Evolutionary conservation across 2,329 filamentous ascomycete genomes (phyloP).

Genomic region (Atkinsonella hypoxylon): DNA sequence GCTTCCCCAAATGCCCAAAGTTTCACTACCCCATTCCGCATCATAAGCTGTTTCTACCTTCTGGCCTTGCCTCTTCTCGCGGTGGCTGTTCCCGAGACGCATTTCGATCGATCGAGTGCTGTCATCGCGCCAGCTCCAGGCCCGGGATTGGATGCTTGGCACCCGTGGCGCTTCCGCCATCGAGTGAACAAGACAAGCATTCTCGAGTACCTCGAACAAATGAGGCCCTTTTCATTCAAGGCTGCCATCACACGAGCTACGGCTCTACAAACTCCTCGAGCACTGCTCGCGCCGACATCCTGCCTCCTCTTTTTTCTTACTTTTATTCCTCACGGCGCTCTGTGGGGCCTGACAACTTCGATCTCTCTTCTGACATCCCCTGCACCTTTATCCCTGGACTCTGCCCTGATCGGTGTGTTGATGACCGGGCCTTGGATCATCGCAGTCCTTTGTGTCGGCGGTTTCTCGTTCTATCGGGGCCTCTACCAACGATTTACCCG

Average conservation of each 20-base stretch:
- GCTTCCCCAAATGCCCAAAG: slow-evolving; percentile 28
- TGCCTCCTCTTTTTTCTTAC: slow-evolving; percentile 32
- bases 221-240: slow-evolving; percentile 27
- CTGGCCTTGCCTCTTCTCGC: slow-evolving; percentile 34
- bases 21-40: slow-evolving; percentile 37
- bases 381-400: slow-evolving; percentile 29
- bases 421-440: slow-evolving; percentile 32
- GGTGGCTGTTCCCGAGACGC: slow-evolving; percentile 39
- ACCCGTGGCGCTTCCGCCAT: slow-evolving; percentile 14
- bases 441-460: slow-evolving; percentile 20
- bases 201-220: slow-evolving; percentile 25
- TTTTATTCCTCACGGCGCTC: slow-evolving; percentile 30
- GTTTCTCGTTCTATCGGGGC: slow-evolving; percentile 21
- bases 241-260: slow-evolving; percentile 17
- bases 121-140: slow-evolving; percentile 9
- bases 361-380: slow-evolving; percentile 35
- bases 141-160: slow-evolving; percentile 11
- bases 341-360: slow-evolving; percentile 35
- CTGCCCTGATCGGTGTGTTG: slow-evolving; percentile 30
- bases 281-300: slow-evolving; percentile 37
- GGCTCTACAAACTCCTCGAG: slow-evolving; percentile 34
- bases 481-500: slow-evolving; percentile 21
- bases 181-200: slow-evolving; percentile 21
- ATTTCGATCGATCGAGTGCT: slow-evolving; percentile 30
- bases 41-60: slow-evolving; percentile 36